phyloP scores from a whole-genome alignment of 202 grass and related monocot genomes.

The Zizania palustris region DNA sequence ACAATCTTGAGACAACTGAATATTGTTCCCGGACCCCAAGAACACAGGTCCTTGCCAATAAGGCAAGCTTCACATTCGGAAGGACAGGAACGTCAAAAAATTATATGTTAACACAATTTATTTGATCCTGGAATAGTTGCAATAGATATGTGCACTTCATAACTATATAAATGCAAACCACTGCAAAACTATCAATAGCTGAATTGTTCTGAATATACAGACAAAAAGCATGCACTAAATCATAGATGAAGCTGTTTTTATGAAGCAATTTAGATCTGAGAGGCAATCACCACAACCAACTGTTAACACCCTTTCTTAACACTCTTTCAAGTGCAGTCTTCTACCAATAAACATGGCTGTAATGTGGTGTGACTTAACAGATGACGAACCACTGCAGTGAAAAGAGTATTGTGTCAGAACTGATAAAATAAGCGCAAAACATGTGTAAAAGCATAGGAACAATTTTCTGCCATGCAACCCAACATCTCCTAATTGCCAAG shows the following conservation, averaged over 20 bases:
- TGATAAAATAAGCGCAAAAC: not conserved
- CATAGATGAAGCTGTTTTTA: constrained; percentile 32
- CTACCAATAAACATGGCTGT: constrained; percentile 44
- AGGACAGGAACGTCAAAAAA: constrained; percentile 1
- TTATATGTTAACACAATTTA: constrained; percentile 36
- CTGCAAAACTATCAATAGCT: constrained; percentile 36
- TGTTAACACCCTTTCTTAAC: constrained; percentile 14
- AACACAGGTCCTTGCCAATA: not conserved
- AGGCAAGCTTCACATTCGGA: not conserved
- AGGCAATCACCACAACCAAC: constrained; percentile 39
- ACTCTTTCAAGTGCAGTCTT: constrained; percentile 39
- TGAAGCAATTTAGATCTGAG: constrained; percentile 61
- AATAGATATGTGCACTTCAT: constrained; percentile 45
- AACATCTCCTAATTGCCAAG: not conserved
- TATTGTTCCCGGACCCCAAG: not conserved
- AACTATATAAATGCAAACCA: constrained; percentile 49
- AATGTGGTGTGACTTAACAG: constrained; percentile 34
- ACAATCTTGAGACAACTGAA: not conserved
- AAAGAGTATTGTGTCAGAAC: constrained; percentile 25
- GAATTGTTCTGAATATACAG: constrained; percentile 57
- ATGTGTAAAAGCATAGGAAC: not conserved
- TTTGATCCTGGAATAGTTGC: constrained; percentile 1
- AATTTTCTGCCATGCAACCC: not conserved
- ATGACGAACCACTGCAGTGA: constrained; percentile 42
- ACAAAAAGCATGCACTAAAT: constrained; percentile 52